These are phyloP conservation scores for Xylogone sp. DNA, from an alignment of 2,329 filamentous ascomycete genomes.

Conservation along the genomic window DNA sequence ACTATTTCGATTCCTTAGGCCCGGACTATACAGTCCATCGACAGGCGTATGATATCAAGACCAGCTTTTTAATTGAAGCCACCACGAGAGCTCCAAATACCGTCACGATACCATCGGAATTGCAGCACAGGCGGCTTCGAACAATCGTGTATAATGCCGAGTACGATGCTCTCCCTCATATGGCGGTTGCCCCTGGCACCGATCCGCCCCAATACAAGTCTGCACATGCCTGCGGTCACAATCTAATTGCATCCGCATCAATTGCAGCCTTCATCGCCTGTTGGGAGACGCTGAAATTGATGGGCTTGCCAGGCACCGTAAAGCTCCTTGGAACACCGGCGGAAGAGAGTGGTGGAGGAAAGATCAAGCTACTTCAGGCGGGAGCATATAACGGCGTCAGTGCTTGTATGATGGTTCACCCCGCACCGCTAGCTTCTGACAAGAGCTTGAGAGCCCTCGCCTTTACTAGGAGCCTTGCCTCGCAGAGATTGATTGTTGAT, in stretches of 20 bases:
- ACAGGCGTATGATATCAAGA: constrained; percentile 46
- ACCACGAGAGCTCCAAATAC: constrained; percentile 39
- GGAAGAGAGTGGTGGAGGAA: constrained; percentile 19
- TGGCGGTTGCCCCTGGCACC: too few species aligned
- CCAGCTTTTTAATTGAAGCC: constrained; percentile 42
- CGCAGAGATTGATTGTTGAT: background rate
- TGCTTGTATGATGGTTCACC: constrained; percentile 33
- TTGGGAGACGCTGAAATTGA: constrained; percentile 9
- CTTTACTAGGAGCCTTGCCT: background rate
- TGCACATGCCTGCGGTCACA: constrained; percentile 36
- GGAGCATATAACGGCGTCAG: constrained; percentile 34
- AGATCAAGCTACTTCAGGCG: constrained; percentile 36
- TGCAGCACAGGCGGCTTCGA: too few species aligned
- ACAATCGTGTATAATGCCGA: constrained; percentile 38
- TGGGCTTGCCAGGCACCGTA: constrained; percentile 13
- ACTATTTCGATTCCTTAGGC: constrained; percentile 38
- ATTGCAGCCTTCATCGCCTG: constrained; percentile 32
- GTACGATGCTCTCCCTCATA: constrained; percentile 38
- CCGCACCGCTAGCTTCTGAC: background rate
- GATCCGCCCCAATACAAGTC: too few species aligned
- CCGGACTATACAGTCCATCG: constrained; percentile 41
- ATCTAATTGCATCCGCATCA: constrained; percentile 31
- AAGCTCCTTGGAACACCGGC: constrained; percentile 16
- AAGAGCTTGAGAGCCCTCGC: background rate
- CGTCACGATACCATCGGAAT: too few species aligned